These are phyloP conservation scores for Paradendryphiella salina DNA, from an alignment of 2,329 filamentous ascomycete genomes.

Conservation along the genomic window DNA sequence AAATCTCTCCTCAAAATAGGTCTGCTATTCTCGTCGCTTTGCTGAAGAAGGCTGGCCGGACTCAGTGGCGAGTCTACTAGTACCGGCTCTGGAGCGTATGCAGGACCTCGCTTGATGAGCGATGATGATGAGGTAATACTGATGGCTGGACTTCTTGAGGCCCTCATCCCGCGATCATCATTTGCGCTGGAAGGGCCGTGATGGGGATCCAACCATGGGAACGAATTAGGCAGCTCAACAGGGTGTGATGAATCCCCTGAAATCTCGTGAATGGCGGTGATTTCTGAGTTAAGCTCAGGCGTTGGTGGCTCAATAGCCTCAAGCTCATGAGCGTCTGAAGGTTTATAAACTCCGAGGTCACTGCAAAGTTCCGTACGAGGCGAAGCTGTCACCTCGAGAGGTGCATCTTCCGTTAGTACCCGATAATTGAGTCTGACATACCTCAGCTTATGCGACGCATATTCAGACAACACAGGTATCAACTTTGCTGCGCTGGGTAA, in stretches of 20 bases:
- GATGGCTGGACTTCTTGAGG: constrained; percentile 16
- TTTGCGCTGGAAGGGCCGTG: background rate
- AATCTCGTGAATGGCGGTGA: constrained; percentile 30
- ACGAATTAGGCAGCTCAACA: constrained; percentile 31
- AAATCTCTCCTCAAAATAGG: background rate
- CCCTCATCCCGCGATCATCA: background rate
- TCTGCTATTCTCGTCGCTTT: constrained; percentile 9
- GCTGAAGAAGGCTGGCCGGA: constrained; percentile 19
- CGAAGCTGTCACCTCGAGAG: constrained; percentile 16
- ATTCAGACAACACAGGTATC: constrained; percentile 54
- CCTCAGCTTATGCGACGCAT: constrained; percentile 54
- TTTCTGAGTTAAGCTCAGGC: constrained; percentile 30
- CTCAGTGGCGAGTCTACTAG: constrained; percentile 19
- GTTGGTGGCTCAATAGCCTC: constrained; percentile 18
- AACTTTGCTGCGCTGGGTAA: constrained; percentile 59
- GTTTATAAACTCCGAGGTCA: constrained; percentile 22
- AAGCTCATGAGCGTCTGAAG: constrained; percentile 35
- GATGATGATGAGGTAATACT: constrained; percentile 41
- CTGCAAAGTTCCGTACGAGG: constrained; percentile 36
- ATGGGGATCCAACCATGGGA: background rate
- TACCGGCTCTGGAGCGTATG: constrained; percentile 53
- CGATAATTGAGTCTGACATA: constrained; percentile 61
- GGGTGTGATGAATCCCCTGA: constrained; percentile 34
- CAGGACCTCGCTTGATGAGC: constrained; percentile 47
- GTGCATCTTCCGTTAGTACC: constrained; percentile 55